Percentiles rank a stretch among this genome's conserved stretches.
These are phyloP conservation scores for Exophiala bonariae DNA, from an alignment of 2,329 filamentous ascomycete species.

Conservation along the genomic window DNA sequence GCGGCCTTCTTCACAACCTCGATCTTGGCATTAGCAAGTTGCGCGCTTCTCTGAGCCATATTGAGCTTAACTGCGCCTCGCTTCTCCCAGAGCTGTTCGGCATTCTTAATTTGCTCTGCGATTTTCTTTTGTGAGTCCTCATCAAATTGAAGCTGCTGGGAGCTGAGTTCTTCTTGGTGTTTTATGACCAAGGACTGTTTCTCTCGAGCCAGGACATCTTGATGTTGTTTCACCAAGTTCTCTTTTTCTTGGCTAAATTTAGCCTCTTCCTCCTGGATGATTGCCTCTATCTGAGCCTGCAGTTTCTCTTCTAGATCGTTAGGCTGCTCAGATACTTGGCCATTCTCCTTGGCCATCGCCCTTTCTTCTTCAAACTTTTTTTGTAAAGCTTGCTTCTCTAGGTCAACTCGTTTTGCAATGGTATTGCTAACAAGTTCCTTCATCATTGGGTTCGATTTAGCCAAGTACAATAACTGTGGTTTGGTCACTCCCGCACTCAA, in stretches of 20 bases:
- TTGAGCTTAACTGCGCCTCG: conserved; percentile 74
- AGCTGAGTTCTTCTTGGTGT: conserved; percentile 59
- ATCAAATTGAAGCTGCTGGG: conserved; percentile 59
- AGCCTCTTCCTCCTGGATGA: conserved; percentile 42
- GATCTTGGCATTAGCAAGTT: conserved; percentile 68
- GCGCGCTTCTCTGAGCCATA: conserved; percentile 71
- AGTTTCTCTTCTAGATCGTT: conserved; percentile 23
- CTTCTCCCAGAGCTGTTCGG: conserved; percentile 67
- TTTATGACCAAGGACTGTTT: conserved; percentile 44
- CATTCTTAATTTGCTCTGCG: conserved; percentile 48
- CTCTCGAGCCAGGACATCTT: conserved; percentile 41
- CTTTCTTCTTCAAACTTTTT: conserved; percentile 33
- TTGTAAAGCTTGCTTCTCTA: conserved; percentile 37
- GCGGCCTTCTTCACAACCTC: conserved; percentile 78
- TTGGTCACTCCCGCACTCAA: conserved; percentile 18
- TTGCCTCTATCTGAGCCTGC: conserved; percentile 18
- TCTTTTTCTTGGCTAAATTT: conserved; percentile 39
- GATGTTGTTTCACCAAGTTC: conserved; percentile 36
- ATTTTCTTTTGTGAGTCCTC: conserved; percentile 41
- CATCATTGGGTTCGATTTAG: conserved; percentile 52
- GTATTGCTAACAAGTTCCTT: conserved; percentile 58
- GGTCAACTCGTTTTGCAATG: conserved; percentile 44
- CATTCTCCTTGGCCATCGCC: conserved; percentile 6
- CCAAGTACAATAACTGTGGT: conserved; percentile 43
- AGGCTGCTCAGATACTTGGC: conserved; percentile 2